Conservation (phyloP, 2,329 filamentous ascomycete genomes). For the Fusarium tuaranense region DNA sequence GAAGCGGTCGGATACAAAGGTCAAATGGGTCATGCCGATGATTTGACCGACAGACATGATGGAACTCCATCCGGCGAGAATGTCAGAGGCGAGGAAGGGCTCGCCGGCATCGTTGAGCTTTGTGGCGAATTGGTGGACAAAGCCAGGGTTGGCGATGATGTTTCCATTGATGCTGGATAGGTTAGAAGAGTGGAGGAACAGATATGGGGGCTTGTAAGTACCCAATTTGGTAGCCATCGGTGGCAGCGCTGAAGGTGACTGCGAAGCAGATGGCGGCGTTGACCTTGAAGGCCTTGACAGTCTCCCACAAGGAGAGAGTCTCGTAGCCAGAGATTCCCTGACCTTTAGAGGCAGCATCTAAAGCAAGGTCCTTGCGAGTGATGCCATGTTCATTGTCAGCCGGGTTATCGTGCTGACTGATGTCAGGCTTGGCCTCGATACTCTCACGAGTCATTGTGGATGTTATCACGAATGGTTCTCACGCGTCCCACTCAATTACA, state of each 20-base stretch:
- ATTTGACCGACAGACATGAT: slow-evolving; percentile 55
- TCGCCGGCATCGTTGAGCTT: slow-evolving; percentile 35
- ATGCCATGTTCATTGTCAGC: neutral
- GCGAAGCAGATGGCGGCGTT: slow-evolving; percentile 41
- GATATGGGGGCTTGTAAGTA: slow-evolving; percentile 8
- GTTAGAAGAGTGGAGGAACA: neutral
- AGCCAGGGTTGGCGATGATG: slow-evolving; percentile 31
- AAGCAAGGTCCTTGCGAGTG: slow-evolving; percentile 26
- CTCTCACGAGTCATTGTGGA: neutral
- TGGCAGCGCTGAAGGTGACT: slow-evolving; percentile 43
- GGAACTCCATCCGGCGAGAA: slow-evolving; percentile 53
- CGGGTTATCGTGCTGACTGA: neutral
- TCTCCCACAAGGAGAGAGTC: slow-evolving; percentile 43
- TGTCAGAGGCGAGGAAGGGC: slow-evolving; percentile 48
- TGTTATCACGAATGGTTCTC: neutral
- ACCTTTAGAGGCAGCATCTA: slow-evolving; percentile 40
- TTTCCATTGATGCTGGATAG: slow-evolving; percentile 22
- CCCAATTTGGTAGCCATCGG: slow-evolving; percentile 47
- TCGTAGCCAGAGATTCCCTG: slow-evolving; percentile 45
- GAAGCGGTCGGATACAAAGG: slow-evolving; percentile 42
- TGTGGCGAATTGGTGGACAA: slow-evolving; percentile 22
- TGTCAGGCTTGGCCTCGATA: neutral
- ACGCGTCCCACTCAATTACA: too few relatives aligned
- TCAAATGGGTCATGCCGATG: slow-evolving; percentile 50
- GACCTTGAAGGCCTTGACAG: slow-evolving; percentile 43